These are phyloP conservation scores for Dryadomyces sulphureus DNA, from an alignment of 2,329 filamentous ascomycete species.

Conservation along the genomic window DNA sequence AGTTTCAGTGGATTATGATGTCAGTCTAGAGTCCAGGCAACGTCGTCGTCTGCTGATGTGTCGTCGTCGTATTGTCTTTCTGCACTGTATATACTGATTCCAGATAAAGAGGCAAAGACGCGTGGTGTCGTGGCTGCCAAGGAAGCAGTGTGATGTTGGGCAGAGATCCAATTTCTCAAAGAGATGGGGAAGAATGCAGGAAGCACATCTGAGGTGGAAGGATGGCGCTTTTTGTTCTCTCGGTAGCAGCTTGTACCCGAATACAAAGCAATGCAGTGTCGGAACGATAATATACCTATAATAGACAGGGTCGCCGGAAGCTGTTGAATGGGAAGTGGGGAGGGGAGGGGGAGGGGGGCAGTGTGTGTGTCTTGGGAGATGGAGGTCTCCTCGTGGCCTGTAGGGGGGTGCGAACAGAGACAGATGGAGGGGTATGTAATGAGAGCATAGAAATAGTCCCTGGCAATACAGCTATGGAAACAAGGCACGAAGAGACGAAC, in stretches of 20 bases:
- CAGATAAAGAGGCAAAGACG: too few species aligned
- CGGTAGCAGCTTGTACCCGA: neutral
- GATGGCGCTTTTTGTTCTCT: constrained; percentile 5
- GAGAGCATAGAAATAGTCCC: neutral
- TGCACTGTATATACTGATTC: too few species aligned
- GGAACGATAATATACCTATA: constrained; percentile 3
- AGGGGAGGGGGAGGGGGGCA: neutral
- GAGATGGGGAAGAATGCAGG: neutral
- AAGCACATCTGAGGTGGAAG: neutral
- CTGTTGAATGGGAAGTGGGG: neutral
- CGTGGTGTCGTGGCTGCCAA: too few species aligned
- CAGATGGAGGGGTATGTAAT: neutral
- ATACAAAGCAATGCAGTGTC: neutral
- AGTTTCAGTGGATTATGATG: too few species aligned
- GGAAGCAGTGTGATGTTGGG: neutral
- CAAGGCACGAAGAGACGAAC: neutral
- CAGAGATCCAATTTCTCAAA: too few species aligned
- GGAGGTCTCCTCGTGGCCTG: neutral
- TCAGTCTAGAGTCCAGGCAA: too few species aligned
- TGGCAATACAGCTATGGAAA: neutral
- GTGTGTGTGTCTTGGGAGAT: neutral
- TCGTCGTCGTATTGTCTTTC: too few species aligned
- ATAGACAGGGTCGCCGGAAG: constrained; percentile 4
- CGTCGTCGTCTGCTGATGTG: neutral
- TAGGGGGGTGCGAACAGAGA: neutral